Base-by-base conservation (phyloP, 2,329 filamentous ascomycete genomes). In the Venturia carpophila region DNA sequence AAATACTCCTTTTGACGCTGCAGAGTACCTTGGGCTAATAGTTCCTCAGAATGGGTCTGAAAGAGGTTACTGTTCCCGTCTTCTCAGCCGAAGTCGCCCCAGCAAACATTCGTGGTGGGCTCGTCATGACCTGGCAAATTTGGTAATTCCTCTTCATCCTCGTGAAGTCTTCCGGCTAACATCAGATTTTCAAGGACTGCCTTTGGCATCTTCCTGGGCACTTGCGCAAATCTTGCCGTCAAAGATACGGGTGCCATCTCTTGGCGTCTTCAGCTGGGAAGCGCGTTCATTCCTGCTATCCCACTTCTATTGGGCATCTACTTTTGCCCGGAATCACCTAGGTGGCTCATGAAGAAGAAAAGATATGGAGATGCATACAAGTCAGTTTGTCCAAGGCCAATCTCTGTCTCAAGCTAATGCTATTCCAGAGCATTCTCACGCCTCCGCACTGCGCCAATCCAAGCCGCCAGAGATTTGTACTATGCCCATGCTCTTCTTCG, bases 71-170 rank as follows among this genome's bases (percentile, higher is more conserved):
- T 1, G 77, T 79, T 0, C 79, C 79, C 0, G 72, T 78, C n/a
- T 78, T 73, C 52, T 71, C 75, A 3, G 75, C 77, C 1, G 76
- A 77, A 67, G 74, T 71, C 5, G 71, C 74, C 1, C 77, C 76
- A 0, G 72, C 74, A 34, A 69, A 68, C 1, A 76, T 78, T 56
- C 72, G 77, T 27, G 77, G 76, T 19, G 78, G 76, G 15, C 69
- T 80, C 0, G 79, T 79, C 30, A 80, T 79, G 77, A 73, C 71
- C 42, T 80, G 78, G 78, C 77, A 80, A n/a, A 56, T 56, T 19
- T 56, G 47, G 47, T 49, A 27, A 27, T 5, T 27, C 13, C 5
- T 49, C 21, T 27, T 1, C 5, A 7, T 9, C 47, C 21, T 27
- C 47, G 4, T 21, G 15, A 10, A 15, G 27, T 49, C 7, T n/a